These are phyloP conservation scores for Lasiodiplodia gonubiensis DNA, from an alignment of 2,329 filamentous ascomycete genomes.

Conservation along the genomic window DNA sequence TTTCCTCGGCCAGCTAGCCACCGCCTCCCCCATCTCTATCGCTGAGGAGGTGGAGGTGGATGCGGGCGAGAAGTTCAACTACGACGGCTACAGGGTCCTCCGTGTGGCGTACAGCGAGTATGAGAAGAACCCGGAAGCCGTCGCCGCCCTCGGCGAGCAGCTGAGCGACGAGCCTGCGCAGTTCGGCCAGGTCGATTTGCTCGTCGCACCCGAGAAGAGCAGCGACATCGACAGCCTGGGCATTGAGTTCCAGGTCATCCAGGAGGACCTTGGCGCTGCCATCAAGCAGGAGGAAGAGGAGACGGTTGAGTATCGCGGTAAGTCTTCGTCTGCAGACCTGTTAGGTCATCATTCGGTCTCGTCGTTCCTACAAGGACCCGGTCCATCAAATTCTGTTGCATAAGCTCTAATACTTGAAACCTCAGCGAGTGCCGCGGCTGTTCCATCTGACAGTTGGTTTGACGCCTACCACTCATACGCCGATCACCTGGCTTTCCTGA, in stretches of 20 bases:
- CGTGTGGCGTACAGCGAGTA: conserved; percentile 42
- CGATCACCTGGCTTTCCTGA: conserved; percentile 42
- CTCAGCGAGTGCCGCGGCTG: conserved; percentile 29
- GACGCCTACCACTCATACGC: conserved; percentile 45
- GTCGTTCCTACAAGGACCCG: background rate
- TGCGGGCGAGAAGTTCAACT: conserved; percentile 35
- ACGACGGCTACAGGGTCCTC: conserved; percentile 45
- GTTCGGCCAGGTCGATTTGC: conserved; percentile 43
- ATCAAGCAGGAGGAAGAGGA: conserved; percentile 39
- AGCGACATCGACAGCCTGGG: conserved; percentile 39
- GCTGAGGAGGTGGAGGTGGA: background rate
- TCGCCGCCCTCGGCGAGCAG: conserved; percentile 42
- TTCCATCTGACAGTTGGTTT: conserved; percentile 44
- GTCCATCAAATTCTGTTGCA: background rate
- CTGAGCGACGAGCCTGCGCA: conserved; percentile 42
- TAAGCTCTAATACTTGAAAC: background rate
- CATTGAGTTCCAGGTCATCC: conserved; percentile 38
- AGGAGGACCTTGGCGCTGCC: conserved; percentile 43
- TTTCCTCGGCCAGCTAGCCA: conserved; percentile 5
- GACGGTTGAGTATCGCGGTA: conserved; percentile 39
- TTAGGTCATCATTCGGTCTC: background rate
- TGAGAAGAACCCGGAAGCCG: conserved; percentile 35
- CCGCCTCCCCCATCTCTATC: conserved; percentile 2
- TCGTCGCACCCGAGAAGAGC: conserved; percentile 43
- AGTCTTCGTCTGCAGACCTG: conserved; percentile 7